Base-by-base conservation (phyloP, 148 eudicot species). In the Silene conica region DNA sequence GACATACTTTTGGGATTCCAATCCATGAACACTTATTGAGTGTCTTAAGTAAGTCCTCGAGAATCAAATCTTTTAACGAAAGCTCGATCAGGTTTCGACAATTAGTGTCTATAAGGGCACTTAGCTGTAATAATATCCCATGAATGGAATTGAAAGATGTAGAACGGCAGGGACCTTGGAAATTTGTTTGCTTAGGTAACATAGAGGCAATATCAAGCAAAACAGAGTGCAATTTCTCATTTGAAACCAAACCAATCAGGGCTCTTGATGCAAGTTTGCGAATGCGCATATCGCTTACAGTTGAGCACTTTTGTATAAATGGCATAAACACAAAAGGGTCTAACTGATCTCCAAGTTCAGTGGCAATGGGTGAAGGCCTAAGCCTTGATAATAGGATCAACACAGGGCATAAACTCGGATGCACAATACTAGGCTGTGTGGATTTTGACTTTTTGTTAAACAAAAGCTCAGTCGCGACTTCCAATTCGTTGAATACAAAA, bases 261-360 rank as follows among this genome's bases (percentile, higher is more conserved):
- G 99, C 96, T 84, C 88, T 86, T 56, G 99, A 90, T 41, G 99
- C 96, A 80, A 95, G 94, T 67, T 89, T 78, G 73, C 99, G 99
- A 76, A 95, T 85, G 26, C 88, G 91, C 64, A 86, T 80, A 80
- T 95, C 90, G 82, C 87, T 88, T 83, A 92, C 97, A 72, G 85
- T 83, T 25, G 96, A 90, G 68, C 99, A 95, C 72, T 79, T 87
- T 76, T 88, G 87, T 63, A 95, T 87, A 77, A 87, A 92, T 71
- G 97, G 94, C 96, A 88, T 90, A 71, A 95, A 92, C 6, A 92
- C 76, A 69, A 88, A 90, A 67, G 99, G 99, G 77, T 95, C 99
- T 69, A 92, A 78, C 59, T 79, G 71, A 81, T 95, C 96, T 74
- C 92, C 96, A 19, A 85, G 73, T 86, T 95, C 97, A 79, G 96